Evolutionary conservation across 1,284 basidiomycete genomes (phyloP).

Genomic region (Boletus calvinii): DNA sequence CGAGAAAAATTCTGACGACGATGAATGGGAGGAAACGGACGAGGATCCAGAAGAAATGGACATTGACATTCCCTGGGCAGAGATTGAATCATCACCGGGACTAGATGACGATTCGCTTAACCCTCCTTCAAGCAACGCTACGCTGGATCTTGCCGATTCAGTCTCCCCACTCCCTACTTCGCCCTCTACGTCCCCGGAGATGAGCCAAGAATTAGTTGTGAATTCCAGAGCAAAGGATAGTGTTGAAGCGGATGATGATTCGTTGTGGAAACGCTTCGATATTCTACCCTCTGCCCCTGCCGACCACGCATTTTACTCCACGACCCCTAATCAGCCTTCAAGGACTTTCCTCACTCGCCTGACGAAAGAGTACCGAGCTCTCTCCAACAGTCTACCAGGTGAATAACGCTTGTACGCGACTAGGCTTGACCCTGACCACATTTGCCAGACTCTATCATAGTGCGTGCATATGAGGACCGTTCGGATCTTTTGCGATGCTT

Average conservation of each 20-base stretch:
- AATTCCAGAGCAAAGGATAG: constrained; percentile 24
- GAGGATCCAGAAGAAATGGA: constrained; percentile 32
- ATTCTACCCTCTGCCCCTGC: constrained; percentile 70
- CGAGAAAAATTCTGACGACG: constrained; percentile 39
- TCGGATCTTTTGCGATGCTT: constrained; percentile 83
- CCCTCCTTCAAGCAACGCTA: constrained; percentile 14
- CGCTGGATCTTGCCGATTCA: constrained; percentile 24
- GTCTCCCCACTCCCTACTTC: constrained; percentile 30
- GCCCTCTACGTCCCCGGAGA: constrained; percentile 33
- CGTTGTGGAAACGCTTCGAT: constrained; percentile 75
- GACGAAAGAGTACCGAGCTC: constrained; percentile 79
- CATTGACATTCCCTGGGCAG: constrained; percentile 29
- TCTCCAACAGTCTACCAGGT: constrained; percentile 83
- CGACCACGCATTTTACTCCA: constrained; percentile 80
- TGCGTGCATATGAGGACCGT: constrained; percentile 78
- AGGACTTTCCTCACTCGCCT: constrained; percentile 75
- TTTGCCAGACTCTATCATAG: constrained; percentile 62
- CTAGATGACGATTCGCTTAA: constrained; percentile 21
- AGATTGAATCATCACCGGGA: constrained; percentile 21
- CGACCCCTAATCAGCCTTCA: constrained; percentile 59
- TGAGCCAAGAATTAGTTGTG: constrained; percentile 35
- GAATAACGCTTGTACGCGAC: constrained; percentile 20
- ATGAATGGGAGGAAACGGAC: constrained; percentile 39
- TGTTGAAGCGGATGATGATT: constrained; percentile 30
- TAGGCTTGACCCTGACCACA: not conserved